phyloP scores from a whole-genome alignment of 1,284 basidiomycete species.

The Cutaneotrichosporon cutaneum region DNA sequence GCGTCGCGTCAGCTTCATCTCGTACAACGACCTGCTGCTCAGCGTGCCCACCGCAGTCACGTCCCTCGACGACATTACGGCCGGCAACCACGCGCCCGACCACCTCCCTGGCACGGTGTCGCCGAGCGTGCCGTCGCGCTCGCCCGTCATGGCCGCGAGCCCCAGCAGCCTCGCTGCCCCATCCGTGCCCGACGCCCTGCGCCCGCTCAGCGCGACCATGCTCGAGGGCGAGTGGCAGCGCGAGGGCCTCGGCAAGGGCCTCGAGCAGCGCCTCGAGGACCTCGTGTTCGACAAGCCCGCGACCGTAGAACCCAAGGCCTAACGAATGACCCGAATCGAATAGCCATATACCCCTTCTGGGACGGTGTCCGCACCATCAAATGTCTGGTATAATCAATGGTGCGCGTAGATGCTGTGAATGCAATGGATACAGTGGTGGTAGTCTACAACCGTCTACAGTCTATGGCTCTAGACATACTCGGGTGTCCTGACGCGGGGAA shows the following conservation, averaged over 20 bases:
- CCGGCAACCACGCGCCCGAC: conserved; percentile 51
- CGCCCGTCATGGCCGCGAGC: conserved; percentile 39
- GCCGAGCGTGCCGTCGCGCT: conserved; percentile 53
- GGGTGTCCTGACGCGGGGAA: background rate
- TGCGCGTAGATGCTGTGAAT: background rate
- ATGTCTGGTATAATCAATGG: conserved; percentile 2
- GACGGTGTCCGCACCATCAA: background rate
- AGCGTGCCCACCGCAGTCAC: conserved; percentile 70
- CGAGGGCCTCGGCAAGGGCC: conserved; percentile 71
- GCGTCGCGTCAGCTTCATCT: conserved; percentile 74
- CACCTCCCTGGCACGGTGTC: conserved; percentile 50
- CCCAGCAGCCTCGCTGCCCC: conserved; percentile 1
- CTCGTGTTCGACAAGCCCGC: conserved; percentile 26
- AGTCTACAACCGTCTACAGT: background rate
- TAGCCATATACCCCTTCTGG: conserved; percentile 4
- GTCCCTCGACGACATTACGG: conserved; percentile 69
- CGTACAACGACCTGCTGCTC: conserved; percentile 75
- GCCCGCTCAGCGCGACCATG: background rate
- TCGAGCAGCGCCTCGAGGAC: conserved; percentile 73
- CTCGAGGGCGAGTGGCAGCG: conserved; percentile 73
- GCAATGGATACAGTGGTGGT: conserved; percentile 8
- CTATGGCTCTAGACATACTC: background rate
- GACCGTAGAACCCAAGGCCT: background rate
- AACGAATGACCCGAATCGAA: background rate
- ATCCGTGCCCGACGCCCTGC: background rate